A percentile compares a stretch with the other conserved stretches of the same genome.
Conservation (phyloP, 2,329 filamentous ascomycete species). For the Talaromyces piceae region DNA sequence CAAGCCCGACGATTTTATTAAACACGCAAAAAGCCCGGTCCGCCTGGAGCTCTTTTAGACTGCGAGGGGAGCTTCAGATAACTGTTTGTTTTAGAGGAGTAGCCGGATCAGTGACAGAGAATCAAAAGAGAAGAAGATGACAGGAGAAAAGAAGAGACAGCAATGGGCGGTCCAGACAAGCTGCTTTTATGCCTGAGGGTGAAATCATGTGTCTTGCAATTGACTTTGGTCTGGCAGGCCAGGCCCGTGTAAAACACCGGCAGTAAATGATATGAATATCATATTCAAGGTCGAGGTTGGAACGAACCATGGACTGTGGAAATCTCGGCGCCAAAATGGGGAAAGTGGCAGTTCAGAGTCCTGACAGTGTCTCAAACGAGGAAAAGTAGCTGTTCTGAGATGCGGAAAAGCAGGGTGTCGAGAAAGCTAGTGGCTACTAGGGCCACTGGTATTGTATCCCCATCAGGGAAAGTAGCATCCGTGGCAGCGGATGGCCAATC, state of each 20-base stretch:
- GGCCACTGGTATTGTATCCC: too few relatives aligned
- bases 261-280: not conserved
- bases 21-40: slow-evolving; percentile 12
- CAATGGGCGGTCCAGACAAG: not conserved
- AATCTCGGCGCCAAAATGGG: not conserved
- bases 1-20: slow-evolving; percentile 1
- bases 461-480: too few relatives aligned
- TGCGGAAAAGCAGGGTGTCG: too few relatives aligned
- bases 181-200: not conserved
- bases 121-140: not conserved
- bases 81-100: not conserved
- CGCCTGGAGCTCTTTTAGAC: slow-evolving; percentile 10
- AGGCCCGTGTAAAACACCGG: not conserved
- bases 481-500: not conserved
- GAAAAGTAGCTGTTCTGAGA: too few relatives aligned
- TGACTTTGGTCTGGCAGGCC: too few relatives aligned
- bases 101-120: not conserved
- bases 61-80: slow-evolving; percentile 2
- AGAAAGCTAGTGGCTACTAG: too few relatives aligned
- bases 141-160: not conserved
- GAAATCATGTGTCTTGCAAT: not conserved
- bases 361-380: too few relatives aligned
- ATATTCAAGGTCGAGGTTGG: too few relatives aligned
- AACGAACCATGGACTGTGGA: not conserved
- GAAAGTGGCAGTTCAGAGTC: not conserved